Evolutionary conservation across 148 eudicot genomes (phyloP).

Genomic region (Fallopia convolvulus): DNA sequence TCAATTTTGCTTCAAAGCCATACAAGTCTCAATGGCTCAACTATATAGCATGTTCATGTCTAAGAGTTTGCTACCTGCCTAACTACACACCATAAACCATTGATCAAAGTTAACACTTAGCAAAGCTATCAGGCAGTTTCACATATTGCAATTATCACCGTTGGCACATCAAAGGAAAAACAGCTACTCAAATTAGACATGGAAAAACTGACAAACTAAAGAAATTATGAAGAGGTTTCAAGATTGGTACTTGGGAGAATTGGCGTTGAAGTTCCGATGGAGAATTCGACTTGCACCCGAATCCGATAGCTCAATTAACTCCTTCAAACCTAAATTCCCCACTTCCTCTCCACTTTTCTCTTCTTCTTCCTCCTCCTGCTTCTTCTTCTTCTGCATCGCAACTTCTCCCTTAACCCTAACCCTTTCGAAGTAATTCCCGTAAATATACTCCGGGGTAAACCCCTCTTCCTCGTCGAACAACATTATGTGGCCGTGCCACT

Average conservation of each 20-base stretch:
- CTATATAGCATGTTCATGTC: background rate
- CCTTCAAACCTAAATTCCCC: slow-evolving; percentile 54
- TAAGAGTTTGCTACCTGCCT: background rate
- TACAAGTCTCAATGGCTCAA: background rate
- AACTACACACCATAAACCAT: background rate
- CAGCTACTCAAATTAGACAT: background rate
- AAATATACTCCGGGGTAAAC: slow-evolving; percentile 81
- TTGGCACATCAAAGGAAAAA: background rate
- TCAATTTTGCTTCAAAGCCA: background rate
- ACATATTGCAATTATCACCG: background rate
- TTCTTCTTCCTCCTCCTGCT: slow-evolving; percentile 15
- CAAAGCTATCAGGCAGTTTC: background rate
- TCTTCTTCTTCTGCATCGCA: slow-evolving; percentile 2
- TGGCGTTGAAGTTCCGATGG: slow-evolving; percentile 50
- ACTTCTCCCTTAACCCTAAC: slow-evolving; percentile 13
- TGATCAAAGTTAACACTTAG: background rate
- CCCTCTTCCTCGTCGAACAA: slow-evolving; percentile 82
- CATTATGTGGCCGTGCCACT: slow-evolving; percentile 99
- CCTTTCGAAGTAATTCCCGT: slow-evolving; percentile 94
- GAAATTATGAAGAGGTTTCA: background rate
- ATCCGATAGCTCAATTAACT: slow-evolving; percentile 47
- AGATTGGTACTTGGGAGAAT: slow-evolving; percentile 10
- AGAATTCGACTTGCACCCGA: slow-evolving; percentile 36
- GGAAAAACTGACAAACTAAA: background rate
- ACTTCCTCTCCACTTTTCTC: slow-evolving; percentile 26